Evolutionary conservation across 345 rosid genomes (phyloP).

Genomic region (Euphorbia tirucalli): DNA sequence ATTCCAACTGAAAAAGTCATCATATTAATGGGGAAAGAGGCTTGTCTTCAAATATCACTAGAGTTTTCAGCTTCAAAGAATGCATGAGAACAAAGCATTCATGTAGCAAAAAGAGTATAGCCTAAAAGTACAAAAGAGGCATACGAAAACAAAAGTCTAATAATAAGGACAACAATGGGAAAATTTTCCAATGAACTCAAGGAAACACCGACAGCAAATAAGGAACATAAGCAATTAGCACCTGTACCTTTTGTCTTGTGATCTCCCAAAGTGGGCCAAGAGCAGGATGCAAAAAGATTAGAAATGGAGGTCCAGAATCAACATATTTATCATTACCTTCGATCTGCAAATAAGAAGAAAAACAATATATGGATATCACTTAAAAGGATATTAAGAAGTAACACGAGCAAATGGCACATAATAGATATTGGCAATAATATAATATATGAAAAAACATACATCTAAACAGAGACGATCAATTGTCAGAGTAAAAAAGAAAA

Average conservation of each 20-base stretch:
- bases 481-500: constrained; percentile 1
- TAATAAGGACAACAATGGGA: neutral
- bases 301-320: constrained; percentile 74
- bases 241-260: constrained; percentile 67
- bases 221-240: no score
- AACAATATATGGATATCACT: constrained; percentile 12
- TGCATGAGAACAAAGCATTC: constrained; percentile 12
- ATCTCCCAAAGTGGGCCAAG: constrained; percentile 98
- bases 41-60: neutral
- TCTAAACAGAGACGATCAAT: constrained; percentile 7
- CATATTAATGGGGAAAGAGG: neutral
- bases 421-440: neutral
- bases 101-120: neutral
- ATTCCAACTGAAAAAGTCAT: neutral
- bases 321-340: constrained; percentile 62
- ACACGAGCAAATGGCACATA: neutral
- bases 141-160: neutral
- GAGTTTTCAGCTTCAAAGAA: neutral
- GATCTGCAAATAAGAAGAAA: constrained; percentile 39
- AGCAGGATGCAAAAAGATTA: constrained; percentile 88
- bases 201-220: constrained; percentile 1
- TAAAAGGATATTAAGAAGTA: constrained; percentile 11
- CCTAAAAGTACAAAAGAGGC: neutral
- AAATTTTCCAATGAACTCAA: neutral
- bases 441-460: constrained; percentile 5